Conservation (phyloP, 202 grass and related monocot species). For the Zizania palustris region DNA sequence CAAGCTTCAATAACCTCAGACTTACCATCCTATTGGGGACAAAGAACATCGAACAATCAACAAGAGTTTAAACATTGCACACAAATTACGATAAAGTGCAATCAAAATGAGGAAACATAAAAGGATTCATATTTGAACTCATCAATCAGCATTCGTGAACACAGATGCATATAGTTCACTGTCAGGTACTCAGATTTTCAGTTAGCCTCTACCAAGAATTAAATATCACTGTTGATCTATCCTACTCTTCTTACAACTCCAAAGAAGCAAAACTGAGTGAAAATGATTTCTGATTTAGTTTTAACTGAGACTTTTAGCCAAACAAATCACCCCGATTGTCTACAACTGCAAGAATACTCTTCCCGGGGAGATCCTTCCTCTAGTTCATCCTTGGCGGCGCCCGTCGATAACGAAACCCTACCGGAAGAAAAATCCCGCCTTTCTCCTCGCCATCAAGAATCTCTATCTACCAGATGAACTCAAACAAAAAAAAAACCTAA, state of each 20-base stretch:
- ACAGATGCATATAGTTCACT: not conserved
- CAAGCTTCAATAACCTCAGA: slow-evolving; percentile 64
- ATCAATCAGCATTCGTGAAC: not conserved
- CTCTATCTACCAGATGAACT: not conserved
- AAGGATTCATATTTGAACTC: not conserved
- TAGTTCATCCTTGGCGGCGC: no score
- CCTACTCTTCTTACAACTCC: not conserved
- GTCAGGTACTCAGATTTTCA: not conserved
- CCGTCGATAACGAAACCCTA: not conserved
- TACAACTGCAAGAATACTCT: not conserved
- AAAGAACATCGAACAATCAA: not conserved
- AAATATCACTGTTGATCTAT: not conserved
- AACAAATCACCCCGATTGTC: not conserved
- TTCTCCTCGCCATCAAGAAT: not conserved
- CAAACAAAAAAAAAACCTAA: not conserved
- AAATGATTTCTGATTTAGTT: not conserved
- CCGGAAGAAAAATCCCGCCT: not conserved
- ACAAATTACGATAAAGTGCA: not conserved
- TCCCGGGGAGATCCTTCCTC: not conserved
- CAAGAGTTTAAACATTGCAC: not conserved
- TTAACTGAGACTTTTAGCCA: not conserved
- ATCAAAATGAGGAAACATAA: not conserved
- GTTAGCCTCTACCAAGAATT: not conserved
- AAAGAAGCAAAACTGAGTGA: slow-evolving; percentile 1
- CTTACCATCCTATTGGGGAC: slow-evolving; percentile 55